phyloP scores from a whole-genome alignment of 495 filamentous ascomycete genomes.

The Cercophora newfieldiana region DNA sequence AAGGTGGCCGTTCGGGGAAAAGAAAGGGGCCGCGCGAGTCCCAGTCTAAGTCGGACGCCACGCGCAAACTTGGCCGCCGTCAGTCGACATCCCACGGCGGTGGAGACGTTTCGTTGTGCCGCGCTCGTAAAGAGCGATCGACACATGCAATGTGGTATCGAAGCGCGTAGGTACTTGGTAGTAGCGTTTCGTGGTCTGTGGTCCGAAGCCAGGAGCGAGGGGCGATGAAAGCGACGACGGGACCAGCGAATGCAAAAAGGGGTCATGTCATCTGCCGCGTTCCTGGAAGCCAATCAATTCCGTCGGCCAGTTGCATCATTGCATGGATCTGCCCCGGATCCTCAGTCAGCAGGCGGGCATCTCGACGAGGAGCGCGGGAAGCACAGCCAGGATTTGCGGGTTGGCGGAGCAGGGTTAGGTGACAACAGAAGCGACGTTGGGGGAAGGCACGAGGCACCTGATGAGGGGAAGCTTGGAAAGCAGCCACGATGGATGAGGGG shows the following conservation, averaged over 20 bases:
- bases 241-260: neutral
- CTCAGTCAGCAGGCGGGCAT: neutral
- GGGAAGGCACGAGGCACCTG: neutral
- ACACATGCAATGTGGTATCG: neutral
- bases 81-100: neutral
- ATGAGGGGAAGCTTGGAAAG: constrained; percentile 1
- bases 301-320: constrained; percentile 12
- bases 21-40: neutral
- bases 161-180: neutral
- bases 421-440: constrained; percentile 9
- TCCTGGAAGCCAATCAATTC: constrained; percentile 8
- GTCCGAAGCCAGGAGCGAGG: neutral
- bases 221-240: neutral
- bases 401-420: constrained; percentile 6
- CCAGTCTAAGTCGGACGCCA: neutral
- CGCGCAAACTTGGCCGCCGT: neutral
- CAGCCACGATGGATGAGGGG: too few species aligned
- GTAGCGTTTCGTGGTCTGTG: too few species aligned
- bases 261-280: constrained; percentile 5
- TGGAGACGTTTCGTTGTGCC: neutral
- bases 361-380: too few species aligned
- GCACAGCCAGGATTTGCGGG: constrained; percentile 1
- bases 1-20: neutral
- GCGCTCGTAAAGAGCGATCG: neutral
- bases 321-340: neutral